A percentile compares a stretch with the other conserved stretches of the same genome.
phyloP scores from a whole-genome alignment of 257 asterid genomes.

The Solanum clarkiae region DNA sequence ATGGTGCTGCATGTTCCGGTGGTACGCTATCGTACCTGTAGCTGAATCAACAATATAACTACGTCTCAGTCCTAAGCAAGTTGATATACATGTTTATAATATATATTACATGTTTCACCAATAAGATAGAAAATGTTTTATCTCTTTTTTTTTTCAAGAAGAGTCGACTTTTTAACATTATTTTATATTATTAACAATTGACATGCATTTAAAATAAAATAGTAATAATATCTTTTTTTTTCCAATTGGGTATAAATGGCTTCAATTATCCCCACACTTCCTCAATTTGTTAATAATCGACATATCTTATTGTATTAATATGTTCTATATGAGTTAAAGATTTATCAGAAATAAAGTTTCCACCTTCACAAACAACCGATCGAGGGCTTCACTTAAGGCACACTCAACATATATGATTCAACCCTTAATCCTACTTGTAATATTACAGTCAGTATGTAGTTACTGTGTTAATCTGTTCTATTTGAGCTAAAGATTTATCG shows the following conservation, averaged over 20 bases:
- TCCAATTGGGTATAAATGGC: background rate
- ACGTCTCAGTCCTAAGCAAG: background rate
- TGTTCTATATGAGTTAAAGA: background rate
- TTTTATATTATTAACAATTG: background rate
- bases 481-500: background rate
- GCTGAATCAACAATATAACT: background rate
- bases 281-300: background rate
- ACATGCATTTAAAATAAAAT: background rate
- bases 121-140: background rate
- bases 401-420: too few relatives aligned
- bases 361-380: too few relatives aligned
- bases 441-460: background rate
- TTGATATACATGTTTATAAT: background rate
- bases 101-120: background rate
- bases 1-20: slow-evolving; percentile 6
- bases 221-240: too few relatives aligned
- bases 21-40: slow-evolving; percentile 7
- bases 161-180: background rate
- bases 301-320: background rate
- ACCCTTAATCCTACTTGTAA: background rate
- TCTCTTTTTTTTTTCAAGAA: background rate
- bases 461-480: background rate
- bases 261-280: background rate
- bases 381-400: too few relatives aligned
- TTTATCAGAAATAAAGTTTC: background rate